Evolutionary conservation across 2,329 filamentous ascomycete species (phyloP), one percentile per base, ranked within the genome.

Genomic region (Aspergillus ustus): DNA sequence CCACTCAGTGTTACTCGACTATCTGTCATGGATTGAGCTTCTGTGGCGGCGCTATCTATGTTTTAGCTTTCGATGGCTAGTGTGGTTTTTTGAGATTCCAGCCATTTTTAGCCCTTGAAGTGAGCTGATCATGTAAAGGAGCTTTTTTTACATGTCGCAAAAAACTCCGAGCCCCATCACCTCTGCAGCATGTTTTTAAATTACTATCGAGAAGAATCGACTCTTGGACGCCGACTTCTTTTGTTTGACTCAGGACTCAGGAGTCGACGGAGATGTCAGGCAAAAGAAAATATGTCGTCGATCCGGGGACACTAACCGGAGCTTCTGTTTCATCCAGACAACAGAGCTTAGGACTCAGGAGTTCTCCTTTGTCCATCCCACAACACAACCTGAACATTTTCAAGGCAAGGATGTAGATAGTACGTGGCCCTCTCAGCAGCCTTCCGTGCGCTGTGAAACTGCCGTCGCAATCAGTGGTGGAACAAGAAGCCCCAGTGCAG

Each of bases 11-110:
- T 60, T 54, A 68, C 63, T 57, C 45, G 22, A 25, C 37, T 59
- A 52, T 52, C 54, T 58, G 57, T 28, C 52, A 53, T 60, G 44
- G 61, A 62, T 57, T 44, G 61, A 64, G 63, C 59, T 66, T 61
- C 53, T 52, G 66, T 68, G 66, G 66, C 62, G 66, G 52, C 66
- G 63, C 66, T 68, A 67, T 68, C 60, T 59, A 45, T 43, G 43
- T 62, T 54, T 62, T 63, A 66, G 62, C 65, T 67, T 59, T 64
- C 56, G 59, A 58, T 52, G 56, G 53, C 49, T 54, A 46, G 48
- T 34, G 45, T 17, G 34, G 15, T 54, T 53, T 29, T 53, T 53
- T 45, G 19, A 20, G 50, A 54, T 49, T 56, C 54, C 57, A 52
- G 59, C 53, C 59, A 54, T 57, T 48, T 45, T 37, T 40, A 31